Conservation (phyloP, 352 stramenopile genomes). For the Phytophthora megakarya region DNA sequence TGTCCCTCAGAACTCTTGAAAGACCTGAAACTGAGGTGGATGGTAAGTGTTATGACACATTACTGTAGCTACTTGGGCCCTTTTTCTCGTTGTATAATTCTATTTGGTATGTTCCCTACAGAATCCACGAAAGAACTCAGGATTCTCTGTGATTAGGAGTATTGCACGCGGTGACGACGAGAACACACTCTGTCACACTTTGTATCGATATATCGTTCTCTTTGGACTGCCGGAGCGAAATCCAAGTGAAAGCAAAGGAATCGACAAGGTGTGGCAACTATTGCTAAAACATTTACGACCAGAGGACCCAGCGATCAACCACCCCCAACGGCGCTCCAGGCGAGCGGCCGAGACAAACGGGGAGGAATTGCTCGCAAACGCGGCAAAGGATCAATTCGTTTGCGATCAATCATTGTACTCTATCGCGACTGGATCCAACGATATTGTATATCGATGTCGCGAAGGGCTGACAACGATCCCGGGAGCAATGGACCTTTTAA, state of each 20-base stretch:
- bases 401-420: constrained; percentile 56
- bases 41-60: constrained; percentile 40
- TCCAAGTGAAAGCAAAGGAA: constrained; percentile 43
- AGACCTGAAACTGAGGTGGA: constrained; percentile 91
- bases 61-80: no score
- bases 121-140: constrained; percentile 57
- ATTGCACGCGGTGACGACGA: constrained; percentile 69
- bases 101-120: constrained; percentile 4
- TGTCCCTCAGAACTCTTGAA: constrained; percentile 89
- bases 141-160: constrained; percentile 71
- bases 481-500: constrained; percentile 57
- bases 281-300: constrained; percentile 69
- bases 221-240: constrained; percentile 90
- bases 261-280: constrained; percentile 62
- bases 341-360: constrained; percentile 21
- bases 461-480: constrained; percentile 47
- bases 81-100: no score
- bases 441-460: constrained; percentile 56
- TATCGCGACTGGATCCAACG: constrained; percentile 48
- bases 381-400: constrained; percentile 44
- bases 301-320: constrained; percentile 29
- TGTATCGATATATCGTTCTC: constrained; percentile 97
- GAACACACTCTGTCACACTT: constrained; percentile 93
- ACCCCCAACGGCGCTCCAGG: constrained; percentile 23
- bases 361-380: constrained; percentile 14